Base-by-base conservation (phyloP, 345 rosid species). In the Ceriops tagal region DNA sequence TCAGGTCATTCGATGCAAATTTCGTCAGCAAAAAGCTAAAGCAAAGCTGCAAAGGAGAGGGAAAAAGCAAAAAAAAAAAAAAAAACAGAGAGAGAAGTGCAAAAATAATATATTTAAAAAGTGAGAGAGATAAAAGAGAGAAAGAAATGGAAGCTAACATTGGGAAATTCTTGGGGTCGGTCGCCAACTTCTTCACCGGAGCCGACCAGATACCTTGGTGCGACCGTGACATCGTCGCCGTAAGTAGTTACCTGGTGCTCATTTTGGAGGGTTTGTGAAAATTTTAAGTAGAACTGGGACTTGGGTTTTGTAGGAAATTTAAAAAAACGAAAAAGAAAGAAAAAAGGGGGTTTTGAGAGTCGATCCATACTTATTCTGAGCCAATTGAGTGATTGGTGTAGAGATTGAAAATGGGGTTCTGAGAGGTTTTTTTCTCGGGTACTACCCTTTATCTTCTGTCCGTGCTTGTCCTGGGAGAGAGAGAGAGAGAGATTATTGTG, bases 181-280 rank as follows among this genome's bases (percentile, higher is more conserved):
- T 72, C 30, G 35, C 62, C 39, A 37, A 32, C 61, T 84, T 85
- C 88, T 85, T 90, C 86, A 71, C 83, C 72, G 84, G 84, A 32
- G 80, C 79, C 66, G 90, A 90, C 68, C 83, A 80, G 78, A 82
- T 88, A 66, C 96, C 96, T 1, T 85, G 88, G 88, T 90, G 92
- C 81, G 90, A 88, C 65, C 59, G 83, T 47, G 93, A 88, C 72
- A 82, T 87, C 83, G 68, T 88, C 72, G 81, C 82, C 61, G 93
- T 90, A 79, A 71, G 81, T 56, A 34, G 37, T 34, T 34, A 8
- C 37, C 37, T 34, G 37, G 37, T 1, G 9, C 37, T 34, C 10
- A 34, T 34, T 34, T 34, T 34, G 9, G 37, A 34, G 37, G 37
- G 37, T 8, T 7, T 30, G 28, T 49, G 7, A 10, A 28, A 63